Percentiles rank a stretch among this genome's conserved stretches.
phyloP scores from a whole-genome alignment of 2,329 filamentous ascomycete species.

The Scolecobasidium constrictum region DNA sequence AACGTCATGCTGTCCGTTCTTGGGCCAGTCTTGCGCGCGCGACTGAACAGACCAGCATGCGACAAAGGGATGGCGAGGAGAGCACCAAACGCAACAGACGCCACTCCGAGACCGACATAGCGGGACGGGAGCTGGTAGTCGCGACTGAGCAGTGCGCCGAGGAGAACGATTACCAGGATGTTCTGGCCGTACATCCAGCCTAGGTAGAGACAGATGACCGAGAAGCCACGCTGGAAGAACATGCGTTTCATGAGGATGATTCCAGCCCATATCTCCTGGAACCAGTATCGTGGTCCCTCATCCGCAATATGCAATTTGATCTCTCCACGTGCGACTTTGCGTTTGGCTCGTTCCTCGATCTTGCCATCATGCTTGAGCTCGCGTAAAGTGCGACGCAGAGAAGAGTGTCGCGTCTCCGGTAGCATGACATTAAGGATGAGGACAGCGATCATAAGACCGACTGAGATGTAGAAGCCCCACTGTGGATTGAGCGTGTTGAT shows the following conservation, averaged over 20 bases:
- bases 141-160: conserved; percentile 60
- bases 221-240: conserved; percentile 63
- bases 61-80: conserved; percentile 62
- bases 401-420: conserved; percentile 60
- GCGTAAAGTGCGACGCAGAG: conserved; percentile 56
- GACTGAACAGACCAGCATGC: conserved; percentile 58
- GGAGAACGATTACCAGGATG: conserved; percentile 57
- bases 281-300: conserved; percentile 66
- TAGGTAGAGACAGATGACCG: conserved; percentile 60
- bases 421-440: conserved; percentile 59
- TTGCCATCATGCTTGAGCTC: conserved; percentile 36
- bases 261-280: conserved; percentile 64
- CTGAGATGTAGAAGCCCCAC: conserved; percentile 68
- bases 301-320: conserved; percentile 65
- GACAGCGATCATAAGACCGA: conserved; percentile 54
- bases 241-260: conserved; percentile 56
- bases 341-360: conserved; percentile 34
- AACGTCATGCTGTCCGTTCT: conserved; percentile 58
- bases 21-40: conserved; percentile 47
- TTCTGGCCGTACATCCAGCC: conserved; percentile 72
- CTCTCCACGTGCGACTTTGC: conserved; percentile 57
- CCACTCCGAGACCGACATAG: conserved; percentile 55
- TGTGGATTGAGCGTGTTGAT: conserved; percentile 54
- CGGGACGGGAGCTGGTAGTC: conserved; percentile 55
- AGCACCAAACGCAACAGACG: conserved; percentile 57